Evolutionary conservation across 2,329 filamentous ascomycete genomes (phyloP), one percentile per base, ranked within the genome.

Genomic region (Thermothelomyces thermophilus): DNA sequence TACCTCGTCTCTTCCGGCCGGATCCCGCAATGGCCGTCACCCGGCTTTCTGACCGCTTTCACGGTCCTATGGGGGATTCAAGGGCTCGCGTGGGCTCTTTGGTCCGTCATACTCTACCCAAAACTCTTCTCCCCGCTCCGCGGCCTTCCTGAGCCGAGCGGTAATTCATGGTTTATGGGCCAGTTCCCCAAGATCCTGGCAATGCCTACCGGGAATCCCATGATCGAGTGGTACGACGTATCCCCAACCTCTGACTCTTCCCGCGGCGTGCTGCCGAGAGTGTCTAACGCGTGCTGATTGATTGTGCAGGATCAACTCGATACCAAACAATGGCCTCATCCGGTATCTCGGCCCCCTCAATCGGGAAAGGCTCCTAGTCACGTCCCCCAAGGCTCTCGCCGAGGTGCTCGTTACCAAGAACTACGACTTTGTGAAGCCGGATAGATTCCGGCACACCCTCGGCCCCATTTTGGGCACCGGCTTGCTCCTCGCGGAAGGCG

Each of bases 401-500:
- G 86, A 90, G 64, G 75, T 89, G 8, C 72, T 90, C 3, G 79
- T 82, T 22, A 80, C 77, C 16, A 83, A 81, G 53, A 81, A 74
- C 56, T 89, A 90, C 63, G 79, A 84, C 35, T 90, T 87, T 57
- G 62, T 73, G 39, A 89, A 88, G 62, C 84, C 84, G 0, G 46
- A 59, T 1, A 62, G 73, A 20, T 58, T 87, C 26, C 70, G 78
- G 30, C 67, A 68, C 37, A 73, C 75, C 1, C 69, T 91, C 3
- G 78, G 76, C 1, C 74, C 79, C 19, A 72, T 90, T 22, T 72
- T 91, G 11, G 85, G 88, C 9, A 69, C 83, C 11, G 86, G 87
- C 9, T 70, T 91, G 13, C 68, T 96, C 33, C 71, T 96, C 10
- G 86, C 88, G 2, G 90, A 96, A 67, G 90, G 90, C n/a, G 87